A percentile compares a stretch with the other conserved stretches of the same genome.
These are phyloP conservation scores for Alternaria tenuissima DNA, from an alignment of 2,329 filamentous ascomycete species.

Conservation along the genomic window DNA sequence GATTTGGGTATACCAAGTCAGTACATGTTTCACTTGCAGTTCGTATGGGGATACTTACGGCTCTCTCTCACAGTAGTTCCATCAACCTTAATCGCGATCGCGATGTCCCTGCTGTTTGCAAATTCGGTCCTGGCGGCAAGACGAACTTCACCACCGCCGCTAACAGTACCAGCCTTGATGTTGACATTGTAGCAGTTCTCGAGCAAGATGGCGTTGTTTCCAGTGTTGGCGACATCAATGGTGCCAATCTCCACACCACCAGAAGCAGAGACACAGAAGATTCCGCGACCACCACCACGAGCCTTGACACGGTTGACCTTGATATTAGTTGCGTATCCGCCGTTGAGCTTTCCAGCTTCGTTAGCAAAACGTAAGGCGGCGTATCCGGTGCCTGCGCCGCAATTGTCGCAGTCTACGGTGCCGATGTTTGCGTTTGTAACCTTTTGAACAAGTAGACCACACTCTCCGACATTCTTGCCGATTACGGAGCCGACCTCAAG, in stretches of 20 bases:
- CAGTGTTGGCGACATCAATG: conserved; percentile 62
- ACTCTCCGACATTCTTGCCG: conserved; percentile 63
- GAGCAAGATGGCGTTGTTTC: conserved; percentile 65
- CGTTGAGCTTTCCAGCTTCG: conserved; percentile 61
- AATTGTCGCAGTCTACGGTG: conserved; percentile 65
- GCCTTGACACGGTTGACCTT: conserved; percentile 63
- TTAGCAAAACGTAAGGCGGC: conserved; percentile 67
- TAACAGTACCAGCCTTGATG: conserved; percentile 61
- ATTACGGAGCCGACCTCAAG: conserved; percentile 62
- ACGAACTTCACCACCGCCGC: conserved; percentile 65
- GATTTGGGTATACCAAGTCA: no score
- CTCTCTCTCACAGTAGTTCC: conserved; percentile 61
- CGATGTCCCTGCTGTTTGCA: conserved; percentile 62
- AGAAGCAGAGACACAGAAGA: conserved; percentile 66
- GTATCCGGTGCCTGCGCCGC: conserved; percentile 62
- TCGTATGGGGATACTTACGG: conserved; percentile 25
- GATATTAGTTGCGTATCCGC: conserved; percentile 62
- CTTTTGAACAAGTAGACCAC: conserved; percentile 64
- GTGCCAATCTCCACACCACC: conserved; percentile 61
- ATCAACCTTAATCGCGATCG: conserved; percentile 60
- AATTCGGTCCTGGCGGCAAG: conserved; percentile 64
- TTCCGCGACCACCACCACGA: conserved; percentile 64
- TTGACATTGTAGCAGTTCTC: conserved; percentile 67
- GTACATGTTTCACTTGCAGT: no score
- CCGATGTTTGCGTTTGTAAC: conserved; percentile 63